Percentiles rank a stretch among this genome's conserved stretches.
phyloP scores from a whole-genome alignment of 106 monocot genomes.

The Dendrobium catenatum region DNA sequence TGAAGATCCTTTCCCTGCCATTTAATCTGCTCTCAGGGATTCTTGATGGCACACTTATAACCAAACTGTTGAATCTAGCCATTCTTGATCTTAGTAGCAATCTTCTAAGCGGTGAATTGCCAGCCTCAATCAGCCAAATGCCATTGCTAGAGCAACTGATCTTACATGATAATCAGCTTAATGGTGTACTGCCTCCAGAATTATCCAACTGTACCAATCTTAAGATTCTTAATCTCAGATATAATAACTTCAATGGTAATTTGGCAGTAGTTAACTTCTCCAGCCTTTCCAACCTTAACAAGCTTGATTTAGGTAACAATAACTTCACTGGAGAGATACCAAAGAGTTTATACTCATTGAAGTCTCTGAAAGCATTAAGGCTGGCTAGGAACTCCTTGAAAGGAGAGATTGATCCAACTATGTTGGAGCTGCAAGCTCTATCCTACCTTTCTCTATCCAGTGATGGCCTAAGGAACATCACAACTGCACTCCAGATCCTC shows the following conservation, averaged over 20 bases:
- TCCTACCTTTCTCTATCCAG: conserved; percentile 4
- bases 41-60: neutral
- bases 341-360: neutral
- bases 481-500: neutral
- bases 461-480: neutral
- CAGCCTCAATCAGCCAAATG: conserved; percentile 4
- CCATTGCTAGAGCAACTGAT: neutral
- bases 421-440: neutral
- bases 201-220: conserved; percentile 2
- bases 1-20: conserved; percentile 1
- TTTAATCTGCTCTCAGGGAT: conserved; percentile 10
- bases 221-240: conserved; percentile 6
- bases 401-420: neutral
- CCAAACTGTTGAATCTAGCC: conserved; percentile 1
- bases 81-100: conserved; percentile 1
- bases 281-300: neutral
- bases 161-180: neutral
- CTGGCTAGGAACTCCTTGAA: neutral
- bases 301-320: conserved; percentile 14
- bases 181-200: neutral
- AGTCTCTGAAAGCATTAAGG: neutral
- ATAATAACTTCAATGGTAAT: conserved; percentile 2
- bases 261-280: neutral
- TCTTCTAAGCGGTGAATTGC: conserved; percentile 8
- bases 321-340: conserved; percentile 4